phyloP scores from a whole-genome alignment of 2,329 filamentous ascomycete species.

The Diaporthe sp. region DNA sequence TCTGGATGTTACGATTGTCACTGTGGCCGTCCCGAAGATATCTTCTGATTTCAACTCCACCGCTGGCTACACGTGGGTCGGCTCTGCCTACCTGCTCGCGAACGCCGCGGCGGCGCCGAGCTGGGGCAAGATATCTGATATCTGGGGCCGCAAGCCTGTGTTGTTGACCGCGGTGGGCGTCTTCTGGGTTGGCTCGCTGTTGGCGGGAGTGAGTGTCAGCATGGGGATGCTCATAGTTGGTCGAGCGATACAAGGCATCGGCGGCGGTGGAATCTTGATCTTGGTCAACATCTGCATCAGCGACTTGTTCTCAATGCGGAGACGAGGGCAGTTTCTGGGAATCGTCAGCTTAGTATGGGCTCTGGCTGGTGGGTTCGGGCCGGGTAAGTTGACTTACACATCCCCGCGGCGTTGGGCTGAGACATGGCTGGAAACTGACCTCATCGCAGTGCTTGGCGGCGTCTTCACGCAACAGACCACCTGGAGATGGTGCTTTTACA shows the following conservation, averaged over 20 bases:
- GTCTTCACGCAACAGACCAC: conserved; percentile 72
- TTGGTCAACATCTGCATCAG: conserved; percentile 68
- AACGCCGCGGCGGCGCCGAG: conserved; percentile 76
- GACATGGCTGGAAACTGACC: conserved; percentile 21
- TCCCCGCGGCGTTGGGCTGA: not conserved
- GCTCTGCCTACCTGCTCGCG: conserved; percentile 78
- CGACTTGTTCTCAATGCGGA: conserved; percentile 65
- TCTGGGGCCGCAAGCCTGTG: conserved; percentile 70
- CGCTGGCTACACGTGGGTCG: conserved; percentile 83
- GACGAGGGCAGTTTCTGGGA: conserved; percentile 44
- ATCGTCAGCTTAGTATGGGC: conserved; percentile 78
- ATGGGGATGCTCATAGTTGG: conserved; percentile 63
- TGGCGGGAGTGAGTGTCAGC: conserved; percentile 60
- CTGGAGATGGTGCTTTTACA: conserved; percentile 71
- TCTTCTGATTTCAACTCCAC: conserved; percentile 70
- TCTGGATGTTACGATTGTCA: conserved; percentile 69
- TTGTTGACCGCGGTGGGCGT: conserved; percentile 61
- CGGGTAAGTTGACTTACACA: conserved; percentile 54
- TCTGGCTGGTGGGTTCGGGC: conserved; percentile 74
- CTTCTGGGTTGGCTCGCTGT: conserved; percentile 66
- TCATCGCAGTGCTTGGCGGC: conserved; percentile 62
- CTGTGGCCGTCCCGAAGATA: conserved; percentile 74
- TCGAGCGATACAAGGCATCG: conserved; percentile 65
- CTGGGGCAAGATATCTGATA: conserved; percentile 76
- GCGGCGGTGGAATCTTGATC: conserved; percentile 64